Conservation (phyloP, 805 yeast species). For the Hanseniaspora thailandica region DNA sequence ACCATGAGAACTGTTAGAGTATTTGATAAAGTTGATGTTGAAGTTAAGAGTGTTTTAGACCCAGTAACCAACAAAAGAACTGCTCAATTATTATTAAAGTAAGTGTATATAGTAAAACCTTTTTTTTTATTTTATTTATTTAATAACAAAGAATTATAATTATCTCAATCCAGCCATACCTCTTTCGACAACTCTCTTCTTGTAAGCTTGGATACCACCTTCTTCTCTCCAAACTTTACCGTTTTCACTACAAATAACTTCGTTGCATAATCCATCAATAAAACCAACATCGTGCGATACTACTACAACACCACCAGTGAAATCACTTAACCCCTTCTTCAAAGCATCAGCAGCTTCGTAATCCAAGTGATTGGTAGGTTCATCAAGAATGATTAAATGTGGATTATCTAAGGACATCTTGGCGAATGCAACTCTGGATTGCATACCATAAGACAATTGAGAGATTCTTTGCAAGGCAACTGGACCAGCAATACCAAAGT, state of each 20-base stretch:
- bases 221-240: conserved; percentile 65
- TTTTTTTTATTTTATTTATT: not conserved
- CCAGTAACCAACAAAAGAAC: conserved; percentile 85
- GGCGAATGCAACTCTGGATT: conserved; percentile 96
- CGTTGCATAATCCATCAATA: conserved; percentile 78
- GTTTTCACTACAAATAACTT: conserved; percentile 89
- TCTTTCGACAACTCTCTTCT: conserved; percentile 65
- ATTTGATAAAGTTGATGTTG: conserved; percentile 77
- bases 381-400: conserved; percentile 84
- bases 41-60: conserved; percentile 70
- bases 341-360: conserved; percentile 95
- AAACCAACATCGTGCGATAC: conserved; percentile 94
- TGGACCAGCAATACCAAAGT: conserved; percentile 93
- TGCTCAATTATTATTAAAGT: conserved; percentile 59
- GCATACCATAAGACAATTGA: conserved; percentile 92
- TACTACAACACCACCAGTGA: conserved; percentile 94
- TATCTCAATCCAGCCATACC: conserved; percentile 26
- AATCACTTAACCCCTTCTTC: conserved; percentile 73
- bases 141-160: not conserved
- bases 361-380: conserved; percentile 97
- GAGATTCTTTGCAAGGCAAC: conserved; percentile 85
- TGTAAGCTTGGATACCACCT: conserved; percentile 81
- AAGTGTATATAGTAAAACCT: conserved; percentile 14
- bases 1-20: conserved; percentile 45
- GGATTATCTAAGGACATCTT: conserved; percentile 83